Base-by-base conservation (phyloP, 2,329 filamentous ascomycete species). In the Dryadomyces quercivorus region DNA sequence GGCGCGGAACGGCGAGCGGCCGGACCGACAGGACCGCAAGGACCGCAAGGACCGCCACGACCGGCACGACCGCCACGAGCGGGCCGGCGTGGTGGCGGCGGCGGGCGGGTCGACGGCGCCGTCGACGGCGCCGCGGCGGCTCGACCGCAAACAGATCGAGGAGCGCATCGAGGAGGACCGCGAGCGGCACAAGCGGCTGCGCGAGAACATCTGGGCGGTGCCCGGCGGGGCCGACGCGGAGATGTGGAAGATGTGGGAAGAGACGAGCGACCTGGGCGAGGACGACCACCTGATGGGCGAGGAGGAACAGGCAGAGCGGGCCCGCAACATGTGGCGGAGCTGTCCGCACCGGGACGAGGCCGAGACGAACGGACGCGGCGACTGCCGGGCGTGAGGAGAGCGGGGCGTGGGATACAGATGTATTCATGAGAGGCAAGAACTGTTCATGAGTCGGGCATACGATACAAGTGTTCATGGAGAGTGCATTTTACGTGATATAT, bases 111-210 rank as follows among this genome's bases (percentile, higher is more conserved):
- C 56, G 65, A 55, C 46, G 54, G 22, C 34, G 26, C 5, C 26
- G 58, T 45, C 55, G 58, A 5, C 34, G 58, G 13, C 34, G 1
- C 47, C 49, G 1, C 68, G 70, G 31, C 67, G 71, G 16, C 67
- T 93, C 52, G 88, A 96, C 64, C 93, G 92, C 70, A 80, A 86
- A 55, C 88, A 95, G 70, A 87, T 96, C 53, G 91, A 97, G 70
- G 91, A 97, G 72, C 78, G 93, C 44, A 95, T 98, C 59, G 94
- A 98, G 63, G 94, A 98, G 70, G 93, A 98, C 68, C 77, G 93
- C 3, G 93, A 98, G 68, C 76, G 93, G 46, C 94, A 98, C 69
- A 98, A 98, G 75, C 75, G 92, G 46, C 74, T 92, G 63, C 75
- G 93, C 21, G 93, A 98, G 71, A 90, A 84, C 62, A 94, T 95